Conservation (phyloP, 2,329 filamentous ascomycete species). For the Hirsutella rhossiliensis region DNA sequence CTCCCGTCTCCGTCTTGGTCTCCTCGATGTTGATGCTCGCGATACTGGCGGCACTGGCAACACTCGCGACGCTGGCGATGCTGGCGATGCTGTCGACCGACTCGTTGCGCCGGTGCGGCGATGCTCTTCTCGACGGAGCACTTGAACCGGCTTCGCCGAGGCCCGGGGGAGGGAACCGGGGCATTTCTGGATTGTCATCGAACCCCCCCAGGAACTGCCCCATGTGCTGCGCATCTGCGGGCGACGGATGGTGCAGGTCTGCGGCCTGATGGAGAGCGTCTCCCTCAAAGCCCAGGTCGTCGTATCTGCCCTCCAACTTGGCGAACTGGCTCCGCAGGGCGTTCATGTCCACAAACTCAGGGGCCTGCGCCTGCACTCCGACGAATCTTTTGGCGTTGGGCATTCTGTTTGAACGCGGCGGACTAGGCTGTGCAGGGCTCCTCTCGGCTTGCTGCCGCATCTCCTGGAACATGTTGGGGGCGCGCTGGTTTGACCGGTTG, state of each 20-base stretch:
- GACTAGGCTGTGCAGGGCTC: slow-evolving; percentile 37
- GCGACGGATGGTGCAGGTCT: slow-evolving; percentile 26
- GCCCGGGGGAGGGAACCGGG: slow-evolving; percentile 9
- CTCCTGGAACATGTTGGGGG: slow-evolving; percentile 44
- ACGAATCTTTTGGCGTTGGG: slow-evolving; percentile 33
- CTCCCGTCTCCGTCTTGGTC: slow-evolving; percentile 64
- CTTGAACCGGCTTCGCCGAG: slow-evolving; percentile 8
- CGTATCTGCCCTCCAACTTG: slow-evolving; percentile 23
- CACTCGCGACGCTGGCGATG: slow-evolving; percentile 47
- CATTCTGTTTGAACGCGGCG: slow-evolving; percentile 39
- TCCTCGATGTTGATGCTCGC: slow-evolving; percentile 53
- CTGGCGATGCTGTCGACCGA: slow-evolving; percentile 46
- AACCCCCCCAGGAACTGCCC: slow-evolving; percentile 29
- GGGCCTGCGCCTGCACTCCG: slow-evolving; percentile 37
- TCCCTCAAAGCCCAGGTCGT: slow-evolving; percentile 18
- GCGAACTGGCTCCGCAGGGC: slow-evolving; percentile 31
- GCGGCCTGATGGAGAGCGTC: slow-evolving; percentile 8
- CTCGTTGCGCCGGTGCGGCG: slow-evolving; percentile 42
- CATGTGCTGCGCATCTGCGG: slow-evolving; percentile 38
- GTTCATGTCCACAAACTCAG: slow-evolving; percentile 45
- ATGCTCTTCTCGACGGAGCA: slow-evolving; percentile 10
- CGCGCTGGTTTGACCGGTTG: slow-evolving; percentile 27
- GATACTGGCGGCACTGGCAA: slow-evolving; percentile 46
- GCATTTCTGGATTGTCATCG: slow-evolving; percentile 29
- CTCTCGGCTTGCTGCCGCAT: slow-evolving; percentile 45